Evolutionary conservation across 345 rosid species (phyloP).

Genomic region (Gossypium arboreum): DNA sequence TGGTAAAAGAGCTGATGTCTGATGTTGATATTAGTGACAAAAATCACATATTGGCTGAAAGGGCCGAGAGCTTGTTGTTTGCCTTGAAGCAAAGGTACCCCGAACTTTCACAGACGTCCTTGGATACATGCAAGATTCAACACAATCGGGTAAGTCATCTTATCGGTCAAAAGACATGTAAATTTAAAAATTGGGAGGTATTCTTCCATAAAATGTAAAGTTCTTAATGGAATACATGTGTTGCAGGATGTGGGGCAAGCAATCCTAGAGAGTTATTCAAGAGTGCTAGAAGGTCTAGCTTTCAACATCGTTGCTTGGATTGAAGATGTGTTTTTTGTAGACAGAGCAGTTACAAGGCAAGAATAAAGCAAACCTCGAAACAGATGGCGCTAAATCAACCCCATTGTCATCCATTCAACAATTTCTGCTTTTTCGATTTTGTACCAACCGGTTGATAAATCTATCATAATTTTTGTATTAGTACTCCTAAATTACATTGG

Average conservation of each 20-base stretch:
- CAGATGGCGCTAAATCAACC: constrained; percentile 11
- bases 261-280: constrained; percentile 78
- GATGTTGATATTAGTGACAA: constrained; percentile 61
- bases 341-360: constrained; percentile 43
- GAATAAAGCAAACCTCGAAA: neutral
- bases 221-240: neutral
- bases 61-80: constrained; percentile 77
- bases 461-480: neutral
- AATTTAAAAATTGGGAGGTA: neutral
- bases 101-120: constrained; percentile 81
- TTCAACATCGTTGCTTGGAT: constrained; percentile 89
- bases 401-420: neutral
- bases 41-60: constrained; percentile 67
- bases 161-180: too few relatives aligned
- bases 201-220: neutral
- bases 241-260: constrained; percentile 94
- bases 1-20: constrained; percentile 79
- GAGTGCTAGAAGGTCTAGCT: constrained; percentile 87
- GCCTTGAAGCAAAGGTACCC: constrained; percentile 87
- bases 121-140: constrained; percentile 94
- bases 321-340: constrained; percentile 78
- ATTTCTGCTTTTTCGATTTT: neutral
- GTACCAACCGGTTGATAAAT: neutral
- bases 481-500: too few relatives aligned
- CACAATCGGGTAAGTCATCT: constrained; percentile 51